phyloP scores from a whole-genome alignment of 1,284 basidiomycete species.

The Ceratobasidium sp. region DNA sequence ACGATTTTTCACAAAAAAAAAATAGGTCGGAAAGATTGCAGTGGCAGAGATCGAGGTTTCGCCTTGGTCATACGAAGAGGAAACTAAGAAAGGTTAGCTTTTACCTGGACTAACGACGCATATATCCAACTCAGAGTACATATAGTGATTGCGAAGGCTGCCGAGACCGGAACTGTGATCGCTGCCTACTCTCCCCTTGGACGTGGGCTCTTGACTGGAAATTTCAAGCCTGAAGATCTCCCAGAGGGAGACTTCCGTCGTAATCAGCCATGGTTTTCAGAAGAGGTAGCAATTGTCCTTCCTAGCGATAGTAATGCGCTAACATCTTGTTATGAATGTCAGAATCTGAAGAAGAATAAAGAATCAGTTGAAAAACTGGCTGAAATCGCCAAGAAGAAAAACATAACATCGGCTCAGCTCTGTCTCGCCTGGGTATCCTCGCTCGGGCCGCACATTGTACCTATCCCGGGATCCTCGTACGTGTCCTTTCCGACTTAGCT shows the following conservation, averaged over 20 bases:
- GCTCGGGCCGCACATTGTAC: constrained; percentile 62
- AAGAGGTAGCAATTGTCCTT: constrained; percentile 49
- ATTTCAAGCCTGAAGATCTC: constrained; percentile 29
- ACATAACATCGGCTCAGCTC: constrained; percentile 66
- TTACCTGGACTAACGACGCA: neutral
- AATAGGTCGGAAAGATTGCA: constrained; percentile 61
- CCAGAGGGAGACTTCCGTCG: constrained; percentile 56
- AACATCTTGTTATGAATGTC: neutral
- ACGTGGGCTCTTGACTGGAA: constrained; percentile 50
- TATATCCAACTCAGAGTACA: constrained; percentile 53
- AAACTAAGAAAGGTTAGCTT: constrained; percentile 55
- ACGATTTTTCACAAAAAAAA: neutral
- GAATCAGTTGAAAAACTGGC: constrained; percentile 60
- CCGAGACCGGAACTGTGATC: constrained; percentile 63
- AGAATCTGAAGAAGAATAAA: constrained; percentile 65
- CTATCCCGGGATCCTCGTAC: constrained; percentile 63
- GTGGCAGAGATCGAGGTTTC: constrained; percentile 66
- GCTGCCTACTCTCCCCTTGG: constrained; percentile 59
- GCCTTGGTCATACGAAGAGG: constrained; percentile 61
- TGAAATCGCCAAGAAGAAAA: constrained; percentile 61
- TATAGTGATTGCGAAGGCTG: constrained; percentile 57
- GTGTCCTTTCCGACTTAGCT: neutral
- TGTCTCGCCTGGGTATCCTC: constrained; percentile 69
- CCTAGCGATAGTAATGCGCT: neutral
- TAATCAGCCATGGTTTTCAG: constrained; percentile 54